Evolutionary conservation across 1,284 basidiomycete genomes (phyloP), one percentile per base, ranked within the genome.

Genomic region (Naganishia albida): DNA sequence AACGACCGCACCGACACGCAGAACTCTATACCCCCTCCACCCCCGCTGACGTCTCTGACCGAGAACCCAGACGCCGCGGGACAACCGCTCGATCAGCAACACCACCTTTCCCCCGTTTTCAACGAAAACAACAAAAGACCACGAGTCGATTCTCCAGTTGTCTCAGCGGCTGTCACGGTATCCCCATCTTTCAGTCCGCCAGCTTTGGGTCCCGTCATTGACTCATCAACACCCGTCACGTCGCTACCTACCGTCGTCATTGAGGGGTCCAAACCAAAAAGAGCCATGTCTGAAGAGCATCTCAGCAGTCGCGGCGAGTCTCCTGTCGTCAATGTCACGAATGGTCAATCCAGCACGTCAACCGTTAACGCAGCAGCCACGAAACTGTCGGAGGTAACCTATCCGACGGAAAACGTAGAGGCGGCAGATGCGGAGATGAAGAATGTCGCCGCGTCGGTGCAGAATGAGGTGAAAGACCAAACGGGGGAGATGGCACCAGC

Each of bases 211-310:
- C 38, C 57, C 4, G 15, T 25, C 23, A 8, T 50, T 15, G 34
- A 20, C n/a, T 12, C 57, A 26, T 34, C 38, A 28, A 18, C 57
- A 10, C 39, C 57, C 57, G 23, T 39, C 18, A 60, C 10, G 16
- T 46, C 46, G 26, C 49, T 60, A 18, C 46, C 57, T 38, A 10
- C 57, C 23, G 57, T 26, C 23, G 46, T 50, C 16, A 49, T 60
- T 23, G 57, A 60, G 49, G 57, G 57, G 3, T 49, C 57, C 1
- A 46, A 60, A 26, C 74, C 76, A 2, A 78, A 79, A 71, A 69
- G 77, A 46, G 75, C 78, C 8, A 74, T 74, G 12, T 78, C 77
- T 2, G 78, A 79, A 67, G 76, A 78, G 56, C 67, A 65, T 26
- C 50, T 65, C 12, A 52, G 59, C 30, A 65, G 50, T 55, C 71